phyloP scores from a whole-genome alignment of 805 yeast species.

The Alloascoidea hylecoeti region DNA sequence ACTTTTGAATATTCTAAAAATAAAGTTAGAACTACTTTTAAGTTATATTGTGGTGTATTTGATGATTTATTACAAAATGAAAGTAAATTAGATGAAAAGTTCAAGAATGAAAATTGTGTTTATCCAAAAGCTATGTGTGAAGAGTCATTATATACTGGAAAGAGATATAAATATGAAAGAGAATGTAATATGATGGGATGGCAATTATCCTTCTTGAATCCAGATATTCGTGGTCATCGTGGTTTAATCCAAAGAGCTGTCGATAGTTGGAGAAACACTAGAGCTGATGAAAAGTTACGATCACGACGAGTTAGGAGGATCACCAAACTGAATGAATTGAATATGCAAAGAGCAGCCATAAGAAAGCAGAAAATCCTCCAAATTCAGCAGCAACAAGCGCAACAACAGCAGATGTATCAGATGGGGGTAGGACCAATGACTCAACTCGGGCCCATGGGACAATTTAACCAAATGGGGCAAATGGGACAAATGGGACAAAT shows the following conservation, averaged over 20 bases:
- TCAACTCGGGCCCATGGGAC: too few relatives aligned
- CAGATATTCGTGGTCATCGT: slow-evolving; percentile 25
- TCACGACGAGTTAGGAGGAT: slow-evolving; percentile 27
- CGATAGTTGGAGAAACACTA: slow-evolving; percentile 35
- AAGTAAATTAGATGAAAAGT: slow-evolving; percentile 16
- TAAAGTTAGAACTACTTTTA: neutral
- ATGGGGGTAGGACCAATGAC: neutral
- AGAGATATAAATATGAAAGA: slow-evolving; percentile 29
- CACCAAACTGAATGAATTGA: slow-evolving; percentile 6
- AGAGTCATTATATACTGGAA: slow-evolving; percentile 25
- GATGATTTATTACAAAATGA: neutral
- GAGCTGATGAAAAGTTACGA: slow-evolving; percentile 23
- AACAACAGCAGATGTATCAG: neutral
- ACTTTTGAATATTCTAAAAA: neutral
- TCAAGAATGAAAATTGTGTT: slow-evolving; percentile 26
- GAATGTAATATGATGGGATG: slow-evolving; percentile 35
- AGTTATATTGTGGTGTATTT: neutral
- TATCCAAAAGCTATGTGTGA: slow-evolving; percentile 34
- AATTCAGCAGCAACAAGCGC: neutral
- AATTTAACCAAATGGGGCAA: too few relatives aligned
- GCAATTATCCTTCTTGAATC: slow-evolving; percentile 28
- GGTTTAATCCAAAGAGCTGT: slow-evolving; percentile 38
- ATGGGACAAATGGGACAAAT: too few relatives aligned
- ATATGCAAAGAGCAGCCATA: neutral
- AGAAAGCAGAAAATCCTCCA: neutral